Percentiles rank a stretch among this genome's conserved stretches.
Evolutionary conservation across 352 stramenopile species (phyloP).

Genomic region (Phytopythium litorale): DNA sequence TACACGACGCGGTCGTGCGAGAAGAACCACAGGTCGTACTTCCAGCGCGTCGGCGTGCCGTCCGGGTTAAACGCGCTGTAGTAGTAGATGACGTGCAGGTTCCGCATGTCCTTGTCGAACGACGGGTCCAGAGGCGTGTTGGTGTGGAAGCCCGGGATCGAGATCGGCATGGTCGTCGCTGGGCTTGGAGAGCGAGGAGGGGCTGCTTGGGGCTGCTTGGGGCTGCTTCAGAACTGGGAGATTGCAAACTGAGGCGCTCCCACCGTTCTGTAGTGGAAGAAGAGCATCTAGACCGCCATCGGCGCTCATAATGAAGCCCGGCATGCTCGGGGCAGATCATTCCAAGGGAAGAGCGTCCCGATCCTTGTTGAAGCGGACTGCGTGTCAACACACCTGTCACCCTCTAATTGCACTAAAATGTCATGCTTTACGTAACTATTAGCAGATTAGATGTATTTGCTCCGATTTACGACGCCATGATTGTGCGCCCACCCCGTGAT

Average conservation of each 20-base stretch:
- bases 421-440: not conserved
- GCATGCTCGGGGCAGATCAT: not conserved
- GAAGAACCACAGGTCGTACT: slow-evolving; percentile 28
- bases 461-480: not conserved
- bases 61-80: slow-evolving; percentile 16
- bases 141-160: slow-evolving; percentile 22
- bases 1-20: slow-evolving; percentile 23
- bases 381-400: not conserved
- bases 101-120: slow-evolving; percentile 21
- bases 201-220: not conserved
- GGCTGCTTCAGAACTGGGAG: not conserved
- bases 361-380: not conserved
- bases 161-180: not conserved
- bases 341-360: not conserved
- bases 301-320: not conserved
- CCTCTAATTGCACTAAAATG: not conserved
- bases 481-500: not conserved
- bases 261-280: not conserved
- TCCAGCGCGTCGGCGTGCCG: slow-evolving; percentile 20
- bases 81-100: slow-evolving; percentile 22
- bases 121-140: slow-evolving; percentile 24
- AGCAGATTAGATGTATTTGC: not conserved
- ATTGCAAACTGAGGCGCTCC: not conserved
- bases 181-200: not conserved
- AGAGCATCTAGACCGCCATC: not conserved